These are phyloP conservation scores for Penicillium turbatum DNA, from an alignment of 495 filamentous ascomycete species.

Conservation along the genomic window DNA sequence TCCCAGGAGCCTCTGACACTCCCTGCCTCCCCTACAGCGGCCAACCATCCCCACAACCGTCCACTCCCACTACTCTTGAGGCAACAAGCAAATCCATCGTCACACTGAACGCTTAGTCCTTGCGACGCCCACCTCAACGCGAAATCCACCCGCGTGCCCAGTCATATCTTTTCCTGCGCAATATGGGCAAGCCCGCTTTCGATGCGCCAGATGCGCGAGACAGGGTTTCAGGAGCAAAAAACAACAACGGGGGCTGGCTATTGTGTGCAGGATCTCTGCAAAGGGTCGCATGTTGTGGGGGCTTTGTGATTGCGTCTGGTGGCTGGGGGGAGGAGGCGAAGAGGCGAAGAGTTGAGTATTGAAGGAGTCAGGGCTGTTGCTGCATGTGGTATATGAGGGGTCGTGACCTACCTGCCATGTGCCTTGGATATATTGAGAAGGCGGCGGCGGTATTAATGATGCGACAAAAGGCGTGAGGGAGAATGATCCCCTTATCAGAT, in stretches of 20 bases:
- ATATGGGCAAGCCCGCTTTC: conserved; percentile 49
- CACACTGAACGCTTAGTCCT: not conserved
- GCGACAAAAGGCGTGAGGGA: conserved; percentile 5
- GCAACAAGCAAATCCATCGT: not conserved
- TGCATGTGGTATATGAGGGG: no score
- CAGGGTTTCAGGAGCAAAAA: no score
- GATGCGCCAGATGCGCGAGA: conserved; percentile 54
- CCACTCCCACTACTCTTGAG: conserved; percentile 37
- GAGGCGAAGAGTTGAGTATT: no score
- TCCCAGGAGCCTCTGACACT: not conserved
- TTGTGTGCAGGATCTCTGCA: conserved; percentile 34
- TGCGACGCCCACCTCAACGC: conserved; percentile 47
- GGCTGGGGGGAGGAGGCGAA: no score
- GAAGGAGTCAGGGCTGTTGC: no score
- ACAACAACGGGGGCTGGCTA: no score
- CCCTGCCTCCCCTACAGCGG: conserved; percentile 38
- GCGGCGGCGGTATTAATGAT: conserved; percentile 22
- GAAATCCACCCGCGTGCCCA: conserved; percentile 51
- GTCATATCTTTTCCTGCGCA: conserved; percentile 47
- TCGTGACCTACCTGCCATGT: no score
- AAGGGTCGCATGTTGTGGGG: conserved; percentile 46
- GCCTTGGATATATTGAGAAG: no score
- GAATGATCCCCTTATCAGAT: no score
- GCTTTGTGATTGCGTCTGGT: conserved; percentile 40
- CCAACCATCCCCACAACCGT: conserved; percentile 42